A percentile compares a stretch with the other conserved stretches of the same genome.
Evolutionary conservation across 306 rosid species (phyloP).

Genomic region (Trifolium dubium): DNA sequence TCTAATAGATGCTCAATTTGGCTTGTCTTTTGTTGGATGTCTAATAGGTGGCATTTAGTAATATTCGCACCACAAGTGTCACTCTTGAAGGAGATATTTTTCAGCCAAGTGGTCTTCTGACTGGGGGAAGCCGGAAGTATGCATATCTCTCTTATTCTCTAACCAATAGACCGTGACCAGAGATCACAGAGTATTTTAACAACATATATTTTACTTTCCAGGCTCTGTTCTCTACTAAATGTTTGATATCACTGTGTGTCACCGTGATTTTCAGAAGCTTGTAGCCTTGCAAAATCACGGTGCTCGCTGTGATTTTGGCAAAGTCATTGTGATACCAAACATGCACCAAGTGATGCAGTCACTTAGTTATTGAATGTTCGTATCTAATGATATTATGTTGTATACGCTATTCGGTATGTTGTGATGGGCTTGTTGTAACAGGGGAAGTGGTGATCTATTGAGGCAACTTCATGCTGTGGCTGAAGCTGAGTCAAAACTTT

Average conservation of each 20-base stretch:
- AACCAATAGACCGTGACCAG: slow-evolving; percentile 15
- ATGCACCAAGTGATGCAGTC: too few relatives aligned
- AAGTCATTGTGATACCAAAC: too few relatives aligned
- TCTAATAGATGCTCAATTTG: slow-evolving; percentile 37
- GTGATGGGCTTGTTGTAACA: slow-evolving; percentile 45
- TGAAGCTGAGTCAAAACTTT: slow-evolving; percentile 73
- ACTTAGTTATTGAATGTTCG: slow-evolving; percentile 30
- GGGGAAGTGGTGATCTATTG: slow-evolving; percentile 89
- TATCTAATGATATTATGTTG: slow-evolving; percentile 32
- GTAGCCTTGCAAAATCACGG: too few relatives aligned
- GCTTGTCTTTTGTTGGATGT: slow-evolving; percentile 39
- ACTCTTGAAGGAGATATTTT: slow-evolving; percentile 98
- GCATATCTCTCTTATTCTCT: slow-evolving; percentile 31
- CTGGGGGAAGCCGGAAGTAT: slow-evolving; percentile 98
- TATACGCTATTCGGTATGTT: slow-evolving; percentile 37
- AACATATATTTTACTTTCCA: not conserved
- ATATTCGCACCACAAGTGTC: slow-evolving; percentile 78
- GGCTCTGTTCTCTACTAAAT: slow-evolving; percentile 33
- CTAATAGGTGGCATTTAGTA: slow-evolving; percentile 84
- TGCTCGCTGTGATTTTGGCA: too few relatives aligned
- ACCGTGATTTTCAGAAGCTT: too few relatives aligned
- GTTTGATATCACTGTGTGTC: too few relatives aligned
- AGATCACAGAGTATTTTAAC: slow-evolving; percentile 17
- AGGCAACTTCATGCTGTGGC: slow-evolving; percentile 81
- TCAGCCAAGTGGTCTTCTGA: slow-evolving; percentile 95